These are phyloP conservation scores for Schwanniomyces polymorphus DNA, from an alignment of 805 yeast genomes.

Conservation along the genomic window DNA sequence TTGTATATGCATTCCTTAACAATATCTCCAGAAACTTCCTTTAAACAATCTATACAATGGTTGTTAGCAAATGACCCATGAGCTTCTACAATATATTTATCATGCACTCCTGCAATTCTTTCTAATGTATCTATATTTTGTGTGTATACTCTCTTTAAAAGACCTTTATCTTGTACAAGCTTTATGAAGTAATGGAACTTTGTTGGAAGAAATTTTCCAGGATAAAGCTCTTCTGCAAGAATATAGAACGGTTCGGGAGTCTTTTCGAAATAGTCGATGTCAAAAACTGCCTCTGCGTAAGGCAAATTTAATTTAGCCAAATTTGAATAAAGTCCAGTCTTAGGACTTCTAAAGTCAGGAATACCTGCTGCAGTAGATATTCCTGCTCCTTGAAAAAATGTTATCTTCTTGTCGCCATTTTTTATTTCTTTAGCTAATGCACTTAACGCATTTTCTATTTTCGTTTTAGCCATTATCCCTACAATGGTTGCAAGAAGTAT, in stretches of 20 bases:
- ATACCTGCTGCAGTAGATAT: constrained; percentile 91
- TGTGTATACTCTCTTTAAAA: constrained; percentile 73
- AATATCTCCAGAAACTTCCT: constrained; percentile 48
- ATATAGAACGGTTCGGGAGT: constrained; percentile 84
- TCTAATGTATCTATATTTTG: constrained; percentile 95
- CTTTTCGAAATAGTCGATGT: constrained; percentile 73
- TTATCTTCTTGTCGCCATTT: constrained; percentile 43
- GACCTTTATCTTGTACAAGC: constrained; percentile 62
- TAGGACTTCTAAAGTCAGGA: constrained; percentile 92
- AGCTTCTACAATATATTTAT: constrained; percentile 75
- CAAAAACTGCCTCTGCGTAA: constrained; percentile 94
- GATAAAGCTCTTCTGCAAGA: constrained; percentile 81
- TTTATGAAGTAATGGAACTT: constrained; percentile 73
- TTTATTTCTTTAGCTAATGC: constrained; percentile 33
- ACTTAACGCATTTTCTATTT: constrained; percentile 14
- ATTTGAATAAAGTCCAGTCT: constrained; percentile 85
- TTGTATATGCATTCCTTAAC: constrained; percentile 41
- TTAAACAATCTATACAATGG: constrained; percentile 77
- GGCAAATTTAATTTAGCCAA: constrained; percentile 74
- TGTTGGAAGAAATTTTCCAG: constrained; percentile 85
- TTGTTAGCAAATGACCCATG: constrained; percentile 90
- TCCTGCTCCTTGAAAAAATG: constrained; percentile 89
- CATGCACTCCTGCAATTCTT: constrained; percentile 73
- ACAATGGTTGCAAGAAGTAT: background rate
- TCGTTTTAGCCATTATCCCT: background rate